Conservation (phyloP, 2,329 filamentous ascomycete species). For the Tolypocladium paradoxum region DNA sequence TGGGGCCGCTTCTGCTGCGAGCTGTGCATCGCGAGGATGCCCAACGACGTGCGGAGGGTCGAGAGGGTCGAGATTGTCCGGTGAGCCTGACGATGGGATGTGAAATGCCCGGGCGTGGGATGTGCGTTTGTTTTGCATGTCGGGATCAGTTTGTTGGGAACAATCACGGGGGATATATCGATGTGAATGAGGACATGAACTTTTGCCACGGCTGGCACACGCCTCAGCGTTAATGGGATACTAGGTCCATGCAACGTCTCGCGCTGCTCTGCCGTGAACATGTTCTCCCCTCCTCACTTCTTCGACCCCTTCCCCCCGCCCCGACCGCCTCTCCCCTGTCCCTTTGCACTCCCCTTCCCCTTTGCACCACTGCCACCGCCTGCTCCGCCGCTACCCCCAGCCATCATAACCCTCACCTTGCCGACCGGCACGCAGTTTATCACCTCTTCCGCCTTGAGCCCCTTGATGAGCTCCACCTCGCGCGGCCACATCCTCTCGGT, state of each 20-base stretch:
- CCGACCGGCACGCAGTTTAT: slow-evolving; percentile 71
- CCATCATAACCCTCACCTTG: slow-evolving; percentile 70
- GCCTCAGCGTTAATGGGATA: neutral
- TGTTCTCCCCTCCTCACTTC: slow-evolving; percentile 13
- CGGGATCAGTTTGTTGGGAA: neutral
- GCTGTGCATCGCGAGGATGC: slow-evolving; percentile 53
- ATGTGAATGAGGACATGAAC: neutral
- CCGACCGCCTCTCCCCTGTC: slow-evolving; percentile 21
- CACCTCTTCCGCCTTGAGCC: slow-evolving; percentile 70
- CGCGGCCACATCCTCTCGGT: slow-evolving; percentile 72
- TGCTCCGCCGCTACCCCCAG: slow-evolving; percentile 38
- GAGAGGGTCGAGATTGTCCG: slow-evolving; percentile 12
- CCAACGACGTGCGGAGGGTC: slow-evolving; percentile 45
- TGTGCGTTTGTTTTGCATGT: neutral
- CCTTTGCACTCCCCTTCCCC: slow-evolving; percentile 20
- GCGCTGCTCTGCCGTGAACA: neutral
- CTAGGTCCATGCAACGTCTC: neutral
- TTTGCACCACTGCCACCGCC: slow-evolving; percentile 26
- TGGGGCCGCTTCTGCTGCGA: slow-evolving; percentile 68
- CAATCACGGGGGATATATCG: neutral
- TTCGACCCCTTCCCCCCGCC: slow-evolving; percentile 33
- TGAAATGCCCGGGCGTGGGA: neutral
- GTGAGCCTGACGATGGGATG: neutral
- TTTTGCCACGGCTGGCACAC: neutral
- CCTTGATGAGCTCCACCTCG: slow-evolving; percentile 76